A percentile compares a stretch with the other conserved stretches of the same genome.
Evolutionary conservation across 2,329 filamentous ascomycete genomes (phyloP).

Genomic region (Cryphonectria radicalis): DNA sequence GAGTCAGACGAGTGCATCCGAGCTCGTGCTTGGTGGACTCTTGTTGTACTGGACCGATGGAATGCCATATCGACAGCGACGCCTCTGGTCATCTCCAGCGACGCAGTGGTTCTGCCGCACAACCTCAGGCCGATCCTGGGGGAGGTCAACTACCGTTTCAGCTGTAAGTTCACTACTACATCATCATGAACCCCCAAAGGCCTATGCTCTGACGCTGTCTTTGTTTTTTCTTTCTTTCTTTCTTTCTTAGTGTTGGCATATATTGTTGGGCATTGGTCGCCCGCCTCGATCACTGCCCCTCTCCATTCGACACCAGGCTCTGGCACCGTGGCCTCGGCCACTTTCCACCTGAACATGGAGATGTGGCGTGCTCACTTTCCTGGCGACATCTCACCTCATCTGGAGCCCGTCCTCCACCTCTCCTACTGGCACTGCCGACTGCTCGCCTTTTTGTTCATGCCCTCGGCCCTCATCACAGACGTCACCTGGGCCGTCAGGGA

Average conservation of each 20-base stretch:
- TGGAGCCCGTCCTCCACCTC: constrained; percentile 64
- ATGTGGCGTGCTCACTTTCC: constrained; percentile 69
- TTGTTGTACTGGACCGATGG: constrained; percentile 75
- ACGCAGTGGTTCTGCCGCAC: constrained; percentile 61
- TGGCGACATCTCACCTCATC: constrained; percentile 54
- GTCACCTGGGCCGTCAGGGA: constrained; percentile 65
- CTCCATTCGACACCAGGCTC: constrained; percentile 47
- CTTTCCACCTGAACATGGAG: constrained; percentile 64
- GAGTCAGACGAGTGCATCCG: constrained; percentile 67
- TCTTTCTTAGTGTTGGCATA: constrained; percentile 24
- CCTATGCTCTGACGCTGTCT: constrained; percentile 25
- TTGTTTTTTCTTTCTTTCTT: neutral
- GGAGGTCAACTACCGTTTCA: constrained; percentile 65
- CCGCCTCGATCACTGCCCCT: constrained; percentile 41
- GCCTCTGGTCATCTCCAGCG: constrained; percentile 65
- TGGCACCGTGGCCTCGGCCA: constrained; percentile 50
- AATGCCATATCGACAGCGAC: constrained; percentile 70
- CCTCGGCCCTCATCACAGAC: constrained; percentile 58
- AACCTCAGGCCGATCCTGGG: constrained; percentile 66
- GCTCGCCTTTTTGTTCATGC: constrained; percentile 63
- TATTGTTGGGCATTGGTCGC: constrained; percentile 30
- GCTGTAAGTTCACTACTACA: constrained; percentile 55
- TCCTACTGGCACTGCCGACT: constrained; percentile 73
- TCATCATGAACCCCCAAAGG: neutral
- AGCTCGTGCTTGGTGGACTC: constrained; percentile 71